phyloP scores from a whole-genome alignment of 345 rosid genomes.

The Lepidium aucheri region DNA sequence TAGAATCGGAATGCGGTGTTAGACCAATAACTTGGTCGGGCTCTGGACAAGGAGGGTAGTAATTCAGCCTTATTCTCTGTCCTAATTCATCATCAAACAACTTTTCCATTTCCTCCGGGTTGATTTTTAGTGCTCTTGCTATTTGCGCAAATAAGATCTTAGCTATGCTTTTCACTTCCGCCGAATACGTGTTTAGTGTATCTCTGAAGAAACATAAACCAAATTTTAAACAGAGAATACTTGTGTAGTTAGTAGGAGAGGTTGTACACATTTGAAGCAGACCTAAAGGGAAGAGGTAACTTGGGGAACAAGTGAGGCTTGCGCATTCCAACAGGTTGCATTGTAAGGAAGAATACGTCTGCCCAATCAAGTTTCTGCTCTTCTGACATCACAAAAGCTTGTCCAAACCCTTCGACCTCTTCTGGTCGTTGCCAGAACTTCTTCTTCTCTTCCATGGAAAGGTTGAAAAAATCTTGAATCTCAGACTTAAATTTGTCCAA shows the following conservation, averaged over 20 bases:
- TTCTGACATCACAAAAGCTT: slow-evolving; percentile 18
- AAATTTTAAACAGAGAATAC: neutral
- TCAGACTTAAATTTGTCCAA: slow-evolving; percentile 20
- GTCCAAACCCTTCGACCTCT: slow-evolving; percentile 26
- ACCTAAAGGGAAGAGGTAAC: slow-evolving; percentile 13
- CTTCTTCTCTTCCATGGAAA: slow-evolving; percentile 27
- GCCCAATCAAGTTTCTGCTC: slow-evolving; percentile 26
- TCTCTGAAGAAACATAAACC: slow-evolving; percentile 25
- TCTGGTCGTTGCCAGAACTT: slow-evolving; percentile 5
- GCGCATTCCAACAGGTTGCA: slow-evolving; percentile 11
- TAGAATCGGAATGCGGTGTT: slow-evolving; percentile 37
- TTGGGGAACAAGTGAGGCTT: slow-evolving; percentile 11
- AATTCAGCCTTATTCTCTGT: slow-evolving; percentile 7
- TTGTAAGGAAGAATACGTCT: slow-evolving; percentile 16
- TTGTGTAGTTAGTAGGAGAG: neutral
- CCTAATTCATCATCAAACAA: slow-evolving; percentile 33
- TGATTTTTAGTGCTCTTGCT: slow-evolving; percentile 42
- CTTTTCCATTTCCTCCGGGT: slow-evolving; percentile 29
- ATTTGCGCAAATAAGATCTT: slow-evolving; percentile 24
- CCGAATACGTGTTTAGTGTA: slow-evolving; percentile 35
- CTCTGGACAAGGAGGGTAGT: slow-evolving; percentile 57
- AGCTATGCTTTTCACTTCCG: slow-evolving; percentile 28
- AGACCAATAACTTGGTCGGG: slow-evolving; percentile 28
- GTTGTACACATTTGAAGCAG: neutral
- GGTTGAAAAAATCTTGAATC: slow-evolving; percentile 20